A percentile compares a stretch with the other conserved stretches of the same genome.
phyloP scores from a whole-genome alignment of 805 yeast species.

The Candida nanaspora region DNA sequence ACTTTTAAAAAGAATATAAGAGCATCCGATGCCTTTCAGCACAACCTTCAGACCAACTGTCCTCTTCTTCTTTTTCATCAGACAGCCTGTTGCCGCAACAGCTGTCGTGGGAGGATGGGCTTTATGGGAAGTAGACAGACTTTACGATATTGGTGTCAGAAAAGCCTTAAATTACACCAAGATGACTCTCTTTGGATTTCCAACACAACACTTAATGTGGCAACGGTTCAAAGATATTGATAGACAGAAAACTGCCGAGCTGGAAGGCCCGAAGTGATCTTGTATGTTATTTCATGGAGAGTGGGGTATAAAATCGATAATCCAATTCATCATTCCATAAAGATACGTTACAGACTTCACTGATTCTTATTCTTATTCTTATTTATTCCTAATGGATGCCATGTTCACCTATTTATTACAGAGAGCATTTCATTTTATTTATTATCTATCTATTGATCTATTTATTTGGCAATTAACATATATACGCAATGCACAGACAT shows the following conservation, averaged over 20 bases:
- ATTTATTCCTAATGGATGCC: too few species aligned
- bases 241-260: conserved; percentile 18
- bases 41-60: conserved; percentile 30
- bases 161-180: conserved; percentile 18
- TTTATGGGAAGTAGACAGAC: conserved; percentile 30
- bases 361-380: too few species aligned
- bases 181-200: conserved; percentile 24
- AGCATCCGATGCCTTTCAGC: conserved; percentile 17
- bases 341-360: too few species aligned
- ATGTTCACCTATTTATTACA: too few species aligned
- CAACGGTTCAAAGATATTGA: conserved; percentile 25
- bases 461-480: too few species aligned
- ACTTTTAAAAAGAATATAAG: too few species aligned
- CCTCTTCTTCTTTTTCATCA: conserved; percentile 26
- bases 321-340: too few species aligned
- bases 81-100: conserved; percentile 31
- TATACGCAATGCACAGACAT: too few species aligned
- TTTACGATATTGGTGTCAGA: conserved; percentile 24
- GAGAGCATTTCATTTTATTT: too few species aligned
- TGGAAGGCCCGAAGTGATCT: neutral
- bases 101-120: conserved; percentile 23
- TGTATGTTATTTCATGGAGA: neutral
- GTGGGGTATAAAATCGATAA: neutral
- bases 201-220: conserved; percentile 24
- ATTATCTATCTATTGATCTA: too few species aligned